Evolutionary conservation across 768 basidiomycete genomes (phyloP).

Genomic region (Boletus subparvulus): DNA sequence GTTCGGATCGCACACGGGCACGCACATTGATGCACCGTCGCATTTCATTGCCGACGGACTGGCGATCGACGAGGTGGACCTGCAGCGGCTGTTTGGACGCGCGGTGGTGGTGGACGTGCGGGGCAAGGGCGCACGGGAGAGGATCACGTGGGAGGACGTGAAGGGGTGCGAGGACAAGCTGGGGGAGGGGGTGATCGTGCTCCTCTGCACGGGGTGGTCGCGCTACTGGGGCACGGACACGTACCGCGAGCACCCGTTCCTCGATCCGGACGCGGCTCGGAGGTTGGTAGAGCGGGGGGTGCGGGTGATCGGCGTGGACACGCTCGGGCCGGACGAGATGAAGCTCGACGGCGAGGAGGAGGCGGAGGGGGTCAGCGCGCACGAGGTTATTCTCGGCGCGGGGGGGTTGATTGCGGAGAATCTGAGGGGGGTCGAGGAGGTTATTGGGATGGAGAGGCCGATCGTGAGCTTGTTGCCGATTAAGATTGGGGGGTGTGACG

Average conservation of each 20-base stretch:
- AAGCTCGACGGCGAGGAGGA: neutral
- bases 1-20: conserved; percentile 70
- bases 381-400: conserved; percentile 56
- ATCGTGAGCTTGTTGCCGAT: conserved; percentile 58
- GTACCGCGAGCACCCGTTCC: conserved; percentile 61
- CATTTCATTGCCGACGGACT: conserved; percentile 60
- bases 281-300: conserved; percentile 52
- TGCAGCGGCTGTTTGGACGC: conserved; percentile 50
- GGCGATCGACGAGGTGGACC: conserved; percentile 55
- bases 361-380: conserved; percentile 33
- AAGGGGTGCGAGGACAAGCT: conserved; percentile 38
- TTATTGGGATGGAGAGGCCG: conserved; percentile 37
- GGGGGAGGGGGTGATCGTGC: conserved; percentile 42
- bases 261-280: conserved; percentile 50
- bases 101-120: conserved; percentile 56
- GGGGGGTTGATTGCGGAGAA: conserved; percentile 72
- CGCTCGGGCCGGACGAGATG: conserved; percentile 62
- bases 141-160: conserved; percentile 57
- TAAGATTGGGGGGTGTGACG: conserved; percentile 57
- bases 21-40: conserved; percentile 74
- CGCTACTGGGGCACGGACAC: conserved; percentile 44
- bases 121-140: conserved; percentile 40
- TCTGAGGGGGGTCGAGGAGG: conserved; percentile 50
- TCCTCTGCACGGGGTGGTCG: conserved; percentile 70
- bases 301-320: conserved; percentile 57